Evolutionary conservation across 2,329 filamentous ascomycete genomes (phyloP).

Genomic region (Pleomassaria siparia): DNA sequence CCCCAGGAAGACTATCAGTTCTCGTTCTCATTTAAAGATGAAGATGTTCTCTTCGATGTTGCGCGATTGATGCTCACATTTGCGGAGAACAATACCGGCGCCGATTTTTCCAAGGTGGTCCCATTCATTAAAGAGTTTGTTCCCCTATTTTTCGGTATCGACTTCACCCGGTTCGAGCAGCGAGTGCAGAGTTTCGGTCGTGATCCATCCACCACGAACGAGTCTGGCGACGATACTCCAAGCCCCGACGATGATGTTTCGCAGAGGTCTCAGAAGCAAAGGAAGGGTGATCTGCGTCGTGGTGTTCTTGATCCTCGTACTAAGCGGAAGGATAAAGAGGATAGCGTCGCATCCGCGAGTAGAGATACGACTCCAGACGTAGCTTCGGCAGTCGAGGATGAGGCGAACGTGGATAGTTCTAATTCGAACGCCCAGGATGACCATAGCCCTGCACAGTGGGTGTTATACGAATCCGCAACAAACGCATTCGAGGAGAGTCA

Average conservation of each 20-base stretch:
- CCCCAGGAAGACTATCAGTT: conserved; percentile 71
- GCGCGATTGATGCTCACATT: conserved; percentile 49
- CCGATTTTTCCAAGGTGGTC: conserved; percentile 48
- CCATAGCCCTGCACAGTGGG: conserved; percentile 66
- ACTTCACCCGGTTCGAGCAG: conserved; percentile 61
- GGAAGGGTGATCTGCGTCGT: conserved; percentile 71
- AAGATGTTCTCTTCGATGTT: conserved; percentile 55
- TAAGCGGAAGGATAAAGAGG: conserved; percentile 75
- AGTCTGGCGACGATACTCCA: conserved; percentile 62
- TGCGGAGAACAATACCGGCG: conserved; percentile 44
- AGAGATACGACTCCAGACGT: conserved; percentile 88
- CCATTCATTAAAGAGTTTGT: conserved; percentile 55
- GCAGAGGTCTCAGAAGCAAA: conserved; percentile 65
- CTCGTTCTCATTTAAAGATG: conserved; percentile 67
- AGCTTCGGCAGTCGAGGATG: conserved; percentile 75
- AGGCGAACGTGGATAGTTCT: conserved; percentile 64
- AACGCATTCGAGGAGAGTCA: conserved; percentile 62
- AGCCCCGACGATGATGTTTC: conserved; percentile 71
- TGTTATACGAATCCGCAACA: conserved; percentile 56
- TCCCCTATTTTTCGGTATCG: conserved; percentile 53
- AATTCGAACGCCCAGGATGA: conserved; percentile 60
- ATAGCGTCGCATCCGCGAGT: conserved; percentile 74
- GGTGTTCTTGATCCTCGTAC: conserved; percentile 82
- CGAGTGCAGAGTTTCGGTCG: conserved; percentile 56
- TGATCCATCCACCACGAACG: conserved; percentile 50